Base-by-base conservation (phyloP, 257 asterid species). In the Solanum boliviense region DNA sequence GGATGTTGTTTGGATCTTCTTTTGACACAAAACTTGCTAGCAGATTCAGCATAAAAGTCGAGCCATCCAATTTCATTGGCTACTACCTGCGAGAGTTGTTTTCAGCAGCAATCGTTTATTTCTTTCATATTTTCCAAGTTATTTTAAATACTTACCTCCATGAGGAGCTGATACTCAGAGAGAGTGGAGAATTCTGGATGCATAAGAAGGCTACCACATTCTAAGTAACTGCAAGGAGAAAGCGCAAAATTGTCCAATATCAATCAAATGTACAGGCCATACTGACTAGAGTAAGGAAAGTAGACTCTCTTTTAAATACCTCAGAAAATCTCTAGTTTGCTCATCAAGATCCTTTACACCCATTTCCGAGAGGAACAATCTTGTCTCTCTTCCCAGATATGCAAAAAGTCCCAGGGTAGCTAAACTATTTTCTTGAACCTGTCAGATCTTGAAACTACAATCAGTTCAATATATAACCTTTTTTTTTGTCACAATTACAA, bases 21-120 rank as follows among this genome's bases (percentile, higher is more conserved):
- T 90, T 93, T 92, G 25, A 92, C 94, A 89, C 70, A 90, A 36
- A 88, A 82, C 68, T 88, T 89, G 87, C 83, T 11, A 88, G 88
- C 86, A 87, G 87, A 89, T 21, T 91, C 90, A 90, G 97, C 95
- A 82, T 92, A 95, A 87, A 95, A 92, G 90, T 95, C 95, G 12
- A 95, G 95, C 98, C 98, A 95, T 76, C 95, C 94, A 75, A 94
- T 94, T 90, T 95, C 98, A 87, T 94, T 95, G 27, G 91, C 86
- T 74, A 92, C 93, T 72, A 94, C 98, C 98, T 95, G 92, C 27
- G 85, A 74, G 58, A 73, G 62, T 76, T 91, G 83, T 68, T 79
- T 31, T 91, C 71, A 86, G 90, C 71, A 83, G 90, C 13, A 48
- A 67, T 82, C n/a, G 4, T 5, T 60, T 23, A 48, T 7, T 35